These are phyloP conservation scores for Kodamaea suecica DNA, from an alignment of 1,139 yeast species.

Conservation along the genomic window DNA sequence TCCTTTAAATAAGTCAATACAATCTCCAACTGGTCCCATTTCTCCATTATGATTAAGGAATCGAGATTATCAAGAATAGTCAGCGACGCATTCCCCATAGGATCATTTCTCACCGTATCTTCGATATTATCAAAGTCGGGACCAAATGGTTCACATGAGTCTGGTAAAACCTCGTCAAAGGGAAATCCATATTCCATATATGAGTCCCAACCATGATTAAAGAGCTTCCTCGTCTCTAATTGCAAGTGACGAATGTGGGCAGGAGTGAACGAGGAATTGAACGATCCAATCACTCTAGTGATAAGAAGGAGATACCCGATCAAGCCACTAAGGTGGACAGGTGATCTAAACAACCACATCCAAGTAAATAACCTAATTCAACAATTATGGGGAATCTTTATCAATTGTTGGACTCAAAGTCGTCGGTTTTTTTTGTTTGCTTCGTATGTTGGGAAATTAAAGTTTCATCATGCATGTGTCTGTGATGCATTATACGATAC, in stretches of 20 bases:
- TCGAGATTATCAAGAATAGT: constrained; percentile 80
- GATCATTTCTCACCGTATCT: constrained; percentile 72
- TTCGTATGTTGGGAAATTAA: no score
- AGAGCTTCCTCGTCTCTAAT: constrained; percentile 53
- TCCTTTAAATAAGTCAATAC: constrained; percentile 47
- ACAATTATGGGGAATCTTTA: no score
- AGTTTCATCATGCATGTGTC: no score
- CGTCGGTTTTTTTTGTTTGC: no score
- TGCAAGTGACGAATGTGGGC: constrained; percentile 45
- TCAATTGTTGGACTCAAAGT: no score
- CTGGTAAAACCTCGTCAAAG: constrained; percentile 75
- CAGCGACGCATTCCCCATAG: constrained; percentile 76
- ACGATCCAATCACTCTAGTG: constrained; percentile 1
- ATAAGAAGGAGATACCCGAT: not conserved
- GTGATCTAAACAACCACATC: not conserved
- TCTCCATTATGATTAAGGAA: constrained; percentile 69
- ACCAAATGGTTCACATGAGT: constrained; percentile 66
- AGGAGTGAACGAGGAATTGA: constrained; percentile 45
- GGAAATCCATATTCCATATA: constrained; percentile 77
- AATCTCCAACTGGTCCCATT: constrained; percentile 50
- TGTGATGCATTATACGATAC: no score
- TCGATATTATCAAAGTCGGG: constrained; percentile 53
- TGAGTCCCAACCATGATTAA: constrained; percentile 74
- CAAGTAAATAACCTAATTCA: no score
- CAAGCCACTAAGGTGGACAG: not conserved